Evolutionary conservation across 2,329 filamentous ascomycete species (phyloP).

Genomic region (Sporothrix mexicana): DNA sequence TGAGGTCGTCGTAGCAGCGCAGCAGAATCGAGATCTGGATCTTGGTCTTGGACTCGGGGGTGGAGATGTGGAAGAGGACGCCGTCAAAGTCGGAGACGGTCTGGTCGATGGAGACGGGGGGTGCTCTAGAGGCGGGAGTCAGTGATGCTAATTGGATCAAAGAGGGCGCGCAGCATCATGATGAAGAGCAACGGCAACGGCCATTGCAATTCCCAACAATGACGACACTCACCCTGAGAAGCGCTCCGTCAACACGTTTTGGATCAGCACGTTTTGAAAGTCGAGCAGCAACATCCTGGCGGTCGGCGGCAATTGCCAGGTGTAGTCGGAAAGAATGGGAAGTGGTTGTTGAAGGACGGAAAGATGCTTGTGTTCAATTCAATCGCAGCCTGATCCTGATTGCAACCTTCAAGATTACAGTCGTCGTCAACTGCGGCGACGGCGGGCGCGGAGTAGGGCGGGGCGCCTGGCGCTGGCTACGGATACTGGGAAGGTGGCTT

Average conservation of each 20-base stretch:
- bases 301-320: conserved; percentile 21
- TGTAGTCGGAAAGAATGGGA: neutral
- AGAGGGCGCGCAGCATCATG: neutral
- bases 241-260: conserved; percentile 92
- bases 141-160: conserved; percentile 14
- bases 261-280: conserved; percentile 98
- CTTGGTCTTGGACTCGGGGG: conserved; percentile 89
- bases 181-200: neutral
- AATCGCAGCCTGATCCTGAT: neutral
- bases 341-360: neutral
- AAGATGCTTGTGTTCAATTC: neutral
- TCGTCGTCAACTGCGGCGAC: conserved; percentile 19
- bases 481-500: conserved; percentile 13
- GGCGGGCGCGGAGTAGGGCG: conserved; percentile 25
- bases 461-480: neutral
- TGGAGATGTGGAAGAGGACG: conserved; percentile 98
- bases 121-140: conserved; percentile 62
- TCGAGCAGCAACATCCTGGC: conserved; percentile 87
- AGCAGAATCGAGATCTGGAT: conserved; percentile 95
- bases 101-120: conserved; percentile 91
- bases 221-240: conserved; percentile 74
- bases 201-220: neutral
- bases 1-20: conserved; percentile 90
- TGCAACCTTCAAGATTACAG: neutral
- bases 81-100: conserved; percentile 99